A percentile compares a stretch with the other conserved stretches of the same genome.
Evolutionary conservation across 139 green algal species (phyloP).

Genomic region (Nannochloris sp.): DNA sequence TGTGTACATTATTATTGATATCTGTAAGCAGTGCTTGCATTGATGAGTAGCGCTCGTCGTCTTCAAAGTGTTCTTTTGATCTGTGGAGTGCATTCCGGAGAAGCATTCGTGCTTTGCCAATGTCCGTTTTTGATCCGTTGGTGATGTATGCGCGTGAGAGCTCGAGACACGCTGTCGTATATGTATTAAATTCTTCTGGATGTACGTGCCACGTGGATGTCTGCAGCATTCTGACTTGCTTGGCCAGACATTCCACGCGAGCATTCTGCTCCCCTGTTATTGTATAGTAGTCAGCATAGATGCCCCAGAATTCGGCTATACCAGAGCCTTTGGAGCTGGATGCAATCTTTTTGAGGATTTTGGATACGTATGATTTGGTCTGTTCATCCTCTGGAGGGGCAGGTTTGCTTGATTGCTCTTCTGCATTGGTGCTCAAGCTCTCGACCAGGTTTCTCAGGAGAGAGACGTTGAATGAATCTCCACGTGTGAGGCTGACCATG

Average conservation of each 20-base stretch:
- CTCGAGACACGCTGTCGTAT: constrained; percentile 35
- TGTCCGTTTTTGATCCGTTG: constrained; percentile 28
- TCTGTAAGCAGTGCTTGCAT: background rate
- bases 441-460: constrained; percentile 36
- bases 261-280: constrained; percentile 32
- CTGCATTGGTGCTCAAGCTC: background rate
- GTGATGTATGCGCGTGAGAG: constrained; percentile 32
- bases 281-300: constrained; percentile 34
- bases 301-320: constrained; percentile 22
- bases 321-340: constrained; percentile 13
- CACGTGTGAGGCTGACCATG: constrained; percentile 42
- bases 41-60: constrained; percentile 10
- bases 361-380: too few relatives aligned
- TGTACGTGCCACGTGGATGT: constrained; percentile 41
- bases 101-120: constrained; percentile 61
- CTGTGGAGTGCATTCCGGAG: constrained; percentile 56
- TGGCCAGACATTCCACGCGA: constrained; percentile 50
- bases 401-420: background rate
- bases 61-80: constrained; percentile 38
- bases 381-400: background rate
- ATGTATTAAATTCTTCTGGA: constrained; percentile 30
- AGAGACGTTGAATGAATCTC: constrained; percentile 31
- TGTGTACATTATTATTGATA: too few relatives aligned
- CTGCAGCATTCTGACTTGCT: constrained; percentile 50
- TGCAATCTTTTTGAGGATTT: constrained; percentile 14